Conservation (phyloP, 768 basidiomycete species). For the Terana coerulea region DNA sequence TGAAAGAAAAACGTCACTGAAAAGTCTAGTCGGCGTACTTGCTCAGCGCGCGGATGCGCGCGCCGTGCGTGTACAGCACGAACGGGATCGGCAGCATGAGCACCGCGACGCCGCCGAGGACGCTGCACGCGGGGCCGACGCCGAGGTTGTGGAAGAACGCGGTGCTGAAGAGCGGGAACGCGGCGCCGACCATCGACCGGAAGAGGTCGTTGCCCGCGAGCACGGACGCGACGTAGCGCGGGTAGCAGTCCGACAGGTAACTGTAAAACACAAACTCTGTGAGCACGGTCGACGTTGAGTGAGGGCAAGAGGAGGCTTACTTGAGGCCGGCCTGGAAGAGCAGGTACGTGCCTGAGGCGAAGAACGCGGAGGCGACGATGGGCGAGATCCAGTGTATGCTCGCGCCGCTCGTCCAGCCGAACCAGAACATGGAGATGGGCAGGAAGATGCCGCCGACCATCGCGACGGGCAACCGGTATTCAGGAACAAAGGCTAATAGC, state of each 20-base stretch:
- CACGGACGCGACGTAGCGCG: constrained; percentile 28
- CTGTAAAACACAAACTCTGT: constrained; percentile 18
- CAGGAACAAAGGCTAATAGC: constrained; percentile 19
- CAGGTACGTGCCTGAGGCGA: constrained; percentile 29
- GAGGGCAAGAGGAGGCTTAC: constrained; percentile 7
- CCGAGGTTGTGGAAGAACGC: constrained; percentile 15
- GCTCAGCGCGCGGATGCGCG: constrained; percentile 8
- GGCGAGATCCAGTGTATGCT: constrained; percentile 33
- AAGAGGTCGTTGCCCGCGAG: constrained; percentile 33
- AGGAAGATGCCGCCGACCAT: constrained; percentile 30
- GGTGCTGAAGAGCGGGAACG: constrained; percentile 14
- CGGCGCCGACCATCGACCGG: constrained; percentile 23
- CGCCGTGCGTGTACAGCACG: constrained; percentile 11
- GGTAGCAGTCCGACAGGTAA: constrained; percentile 30
- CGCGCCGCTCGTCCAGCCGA: constrained; percentile 29
- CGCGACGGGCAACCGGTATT: constrained; percentile 30
- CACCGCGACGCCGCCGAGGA: constrained; percentile 8
- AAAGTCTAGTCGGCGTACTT: constrained; percentile 8
- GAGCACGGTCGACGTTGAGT: background rate
- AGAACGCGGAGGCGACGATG: constrained; percentile 30
- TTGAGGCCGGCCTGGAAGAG: constrained; percentile 26
- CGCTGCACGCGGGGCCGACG: constrained; percentile 15
- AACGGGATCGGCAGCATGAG: constrained; percentile 11
- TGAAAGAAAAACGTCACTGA: background rate
- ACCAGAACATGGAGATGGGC: constrained; percentile 31